Conservation (phyloP, 2,329 filamentous ascomycete species). For the Coniochaeta ligniaria region DNA sequence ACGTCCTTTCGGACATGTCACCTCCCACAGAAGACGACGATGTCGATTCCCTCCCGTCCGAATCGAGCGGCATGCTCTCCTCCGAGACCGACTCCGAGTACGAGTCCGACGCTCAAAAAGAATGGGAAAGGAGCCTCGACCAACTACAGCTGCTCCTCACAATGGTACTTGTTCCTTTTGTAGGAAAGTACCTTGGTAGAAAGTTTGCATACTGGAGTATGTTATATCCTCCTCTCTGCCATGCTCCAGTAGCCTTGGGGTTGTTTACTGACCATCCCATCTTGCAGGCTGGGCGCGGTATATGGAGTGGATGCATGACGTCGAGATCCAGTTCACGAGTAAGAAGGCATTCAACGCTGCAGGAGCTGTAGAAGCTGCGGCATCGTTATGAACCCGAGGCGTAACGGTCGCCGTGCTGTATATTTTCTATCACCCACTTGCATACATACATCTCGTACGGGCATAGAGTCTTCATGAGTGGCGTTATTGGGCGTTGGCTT, state of each 20-base stretch:
- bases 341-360: slow-evolving; percentile 56
- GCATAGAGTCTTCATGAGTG: neutral
- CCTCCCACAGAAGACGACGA: slow-evolving; percentile 43
- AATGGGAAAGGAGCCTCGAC: slow-evolving; percentile 92
- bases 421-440: neutral
- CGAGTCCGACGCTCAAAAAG: slow-evolving; percentile 79
- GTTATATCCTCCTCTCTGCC: slow-evolving; percentile 24
- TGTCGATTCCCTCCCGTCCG: slow-evolving; percentile 57
- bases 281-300: slow-evolving; percentile 77
- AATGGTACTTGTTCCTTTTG: slow-evolving; percentile 89
- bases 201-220: slow-evolving; percentile 96
- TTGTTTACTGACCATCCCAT: slow-evolving; percentile 9
- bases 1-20: slow-evolving; percentile 41
- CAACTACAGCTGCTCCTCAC: slow-evolving; percentile 88
- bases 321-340: slow-evolving; percentile 62
- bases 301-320: slow-evolving; percentile 87
- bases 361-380: slow-evolving; percentile 55
- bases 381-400: slow-evolving; percentile 34
- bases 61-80: slow-evolving; percentile 39
- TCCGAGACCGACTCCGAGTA: slow-evolving; percentile 51
- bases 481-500: neutral
- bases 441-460: neutral
- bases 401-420: neutral
- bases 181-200: slow-evolving; percentile 90
- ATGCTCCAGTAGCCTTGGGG: neutral